Evolutionary conservation across 2,329 filamentous ascomycete genomes (phyloP), one percentile per base, ranked within the genome.

Genomic region (Didymella segeticola): DNA sequence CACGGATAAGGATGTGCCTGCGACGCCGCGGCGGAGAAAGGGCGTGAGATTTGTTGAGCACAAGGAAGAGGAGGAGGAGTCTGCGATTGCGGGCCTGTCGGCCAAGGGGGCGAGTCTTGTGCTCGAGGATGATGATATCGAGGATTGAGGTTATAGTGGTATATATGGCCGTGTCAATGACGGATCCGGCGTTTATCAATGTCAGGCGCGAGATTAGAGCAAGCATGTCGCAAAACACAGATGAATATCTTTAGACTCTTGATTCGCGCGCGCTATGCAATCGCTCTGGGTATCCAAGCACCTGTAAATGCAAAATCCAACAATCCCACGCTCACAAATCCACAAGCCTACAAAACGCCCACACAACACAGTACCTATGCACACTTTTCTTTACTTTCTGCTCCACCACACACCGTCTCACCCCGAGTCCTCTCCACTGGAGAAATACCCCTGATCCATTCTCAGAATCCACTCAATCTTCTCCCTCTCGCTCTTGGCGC

Each of bases 391-490:
- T 14, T 4, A 4, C 2, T 14, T 1, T n/a, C n/a, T 1, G 30
- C 11, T 23, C 20, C 23, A n/a, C 0, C 27, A 22, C 19, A 17
- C 8, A 5, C 14, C 14, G 20, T 2, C 3, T 36, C 33, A 50
- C 15, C 46, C 47, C 19, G 53, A 50, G 33, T 59, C 62, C 37
- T 65, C 63, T 20, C 60, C 64, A 9, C 58, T 62, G 19, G 57
- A 60, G 36, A 86, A 85, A 72, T 83, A 87, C 62, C 88, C 90
- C 79, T 96, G 89, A 75, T 99, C 95, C 64, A 99, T 91, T 68
- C 89, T 89, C 75, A 96, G 84, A 64, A 99, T 96, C 95, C 95
- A 99, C 73, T 98, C 95, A 64, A 93, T 88, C 80, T 97, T 96
- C 75, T 97, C 93, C 42, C 88, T 84, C 78, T 97, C 93, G 66